These are phyloP conservation scores for Oryza punctata DNA, from an alignment of 176 grass and related monocot species.

Conservation along the genomic window DNA sequence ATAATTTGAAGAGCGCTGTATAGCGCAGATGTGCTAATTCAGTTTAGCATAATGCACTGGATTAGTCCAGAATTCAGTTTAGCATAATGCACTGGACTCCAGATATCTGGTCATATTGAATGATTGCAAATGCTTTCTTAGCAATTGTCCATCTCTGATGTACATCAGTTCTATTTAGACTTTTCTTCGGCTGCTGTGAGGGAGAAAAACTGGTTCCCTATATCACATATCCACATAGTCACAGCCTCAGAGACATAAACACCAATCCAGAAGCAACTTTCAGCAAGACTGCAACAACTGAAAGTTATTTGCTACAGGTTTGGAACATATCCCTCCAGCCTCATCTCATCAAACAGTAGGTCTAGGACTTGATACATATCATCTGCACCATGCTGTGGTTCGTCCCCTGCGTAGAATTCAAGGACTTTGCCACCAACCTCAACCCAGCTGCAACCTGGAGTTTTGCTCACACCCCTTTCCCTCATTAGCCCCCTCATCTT, in stretches of 20 bases:
- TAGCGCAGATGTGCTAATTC: background rate
- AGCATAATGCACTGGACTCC: background rate
- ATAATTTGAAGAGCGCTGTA: background rate
- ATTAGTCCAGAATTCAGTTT: background rate
- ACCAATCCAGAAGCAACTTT: conserved; percentile 10
- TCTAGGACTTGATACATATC: conserved; percentile 65
- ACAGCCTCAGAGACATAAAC: background rate
- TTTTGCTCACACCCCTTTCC: conserved; percentile 77
- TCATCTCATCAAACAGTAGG: conserved; percentile 68
- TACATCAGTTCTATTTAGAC: background rate
- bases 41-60: background rate
- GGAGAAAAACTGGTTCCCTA: background rate
- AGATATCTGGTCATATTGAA: background rate
- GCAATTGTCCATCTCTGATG: background rate
- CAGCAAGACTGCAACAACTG: background rate
- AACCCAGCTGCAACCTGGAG: conserved; percentile 87
- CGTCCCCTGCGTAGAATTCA: conserved; percentile 80
- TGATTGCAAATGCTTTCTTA: background rate
- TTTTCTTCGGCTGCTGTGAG: background rate
- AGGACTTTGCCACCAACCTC: conserved; percentile 63
- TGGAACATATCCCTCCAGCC: conserved; percentile 65
- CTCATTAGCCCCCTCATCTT: conserved; percentile 82
- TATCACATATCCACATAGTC: background rate
- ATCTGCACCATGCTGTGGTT: conserved; percentile 47
- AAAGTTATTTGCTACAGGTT: conserved; percentile 33